Evolutionary conservation across 1,284 basidiomycete species (phyloP), one percentile per base, ranked within the genome.

Genomic region (Sanghuangporus weigelae): DNA sequence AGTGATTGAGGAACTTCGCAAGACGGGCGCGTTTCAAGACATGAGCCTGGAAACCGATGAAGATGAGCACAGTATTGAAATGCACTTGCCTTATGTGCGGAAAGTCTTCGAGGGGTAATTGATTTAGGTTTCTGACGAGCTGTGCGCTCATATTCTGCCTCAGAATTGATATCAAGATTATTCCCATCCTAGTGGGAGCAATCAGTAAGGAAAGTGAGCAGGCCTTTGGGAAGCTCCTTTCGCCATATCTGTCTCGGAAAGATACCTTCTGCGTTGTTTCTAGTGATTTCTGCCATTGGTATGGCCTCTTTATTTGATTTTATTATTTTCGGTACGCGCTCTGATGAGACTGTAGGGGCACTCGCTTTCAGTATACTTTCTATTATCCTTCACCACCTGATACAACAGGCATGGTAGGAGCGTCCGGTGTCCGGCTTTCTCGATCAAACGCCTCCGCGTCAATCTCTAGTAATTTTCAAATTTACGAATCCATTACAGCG

Each of bases 241-340:
- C 92, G 0, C 89, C 91, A 0, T 96, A 93, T 74, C 82, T 97
- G 58, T 78, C 81, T 1, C 80, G 86, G 67, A 82, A 86, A 1
- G 85, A 89, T 63, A 98, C 93, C 0, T 82, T 99, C 66, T 95
- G 90, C 70, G 88, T 99, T 48, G 82, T 98, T 61, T 98, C 95
- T 2, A 93, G 91, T 66, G 97, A 99, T 75, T 99, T 99, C 73
- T 99, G 97, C 72, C 96, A 99, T 74, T 99, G 96, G 96, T 95
- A 69, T 65, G 2, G 44, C 31, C 62, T 57, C 39, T 59, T 19
- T 53, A 21, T 38, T 42, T 11, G 57, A 21, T 31, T 40, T 36
- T 42, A 49, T 65, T 57, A 53, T 19, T 16, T 7, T 7, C 16
- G 44, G 16, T 7, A n/a, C 7, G 7, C n/a, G 16, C 16, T 46